phyloP scores from a whole-genome alignment of 164 flowering plant species.

The Magnolia officinalis region DNA sequence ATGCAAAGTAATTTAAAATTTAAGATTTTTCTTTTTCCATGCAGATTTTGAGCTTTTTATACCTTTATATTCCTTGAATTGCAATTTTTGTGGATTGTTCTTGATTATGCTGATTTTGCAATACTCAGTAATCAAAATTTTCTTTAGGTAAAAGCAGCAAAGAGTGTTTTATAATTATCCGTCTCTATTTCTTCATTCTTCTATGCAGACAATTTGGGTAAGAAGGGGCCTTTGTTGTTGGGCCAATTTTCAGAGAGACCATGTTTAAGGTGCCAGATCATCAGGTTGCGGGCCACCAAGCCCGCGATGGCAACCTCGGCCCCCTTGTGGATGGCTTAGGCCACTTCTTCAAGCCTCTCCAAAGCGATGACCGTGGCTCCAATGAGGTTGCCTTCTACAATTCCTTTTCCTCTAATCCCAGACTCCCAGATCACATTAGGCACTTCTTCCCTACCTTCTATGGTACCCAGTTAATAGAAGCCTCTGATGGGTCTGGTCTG shows the following conservation, averaged over 20 bases:
- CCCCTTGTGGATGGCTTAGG: conserved; percentile 84
- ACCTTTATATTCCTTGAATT: too few species aligned
- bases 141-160: background rate
- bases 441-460: conserved; percentile 63
- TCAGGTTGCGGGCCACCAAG: conserved; percentile 91
- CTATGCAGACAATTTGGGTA: background rate
- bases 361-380: conserved; percentile 61
- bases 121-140: background rate
- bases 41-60: too few species aligned
- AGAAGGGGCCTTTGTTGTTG: background rate
- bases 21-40: too few species aligned
- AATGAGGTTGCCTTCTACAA: conserved; percentile 64
- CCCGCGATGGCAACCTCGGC: conserved; percentile 59
- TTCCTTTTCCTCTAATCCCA: conserved; percentile 47
- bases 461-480: conserved; percentile 67
- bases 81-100: too few species aligned
- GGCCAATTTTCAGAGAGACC: background rate
- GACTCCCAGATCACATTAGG: conserved; percentile 55
- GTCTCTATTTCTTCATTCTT: background rate
- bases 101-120: conserved; percentile 9
- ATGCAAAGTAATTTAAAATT: too few species aligned
- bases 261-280: conserved; percentile 77
- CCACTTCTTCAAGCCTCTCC: conserved; percentile 89
- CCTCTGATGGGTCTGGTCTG: conserved; percentile 77
- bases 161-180: background rate